phyloP scores from a whole-genome alignment of 2,329 filamentous ascomycete species.

The Fusarium armeniacum region DNA sequence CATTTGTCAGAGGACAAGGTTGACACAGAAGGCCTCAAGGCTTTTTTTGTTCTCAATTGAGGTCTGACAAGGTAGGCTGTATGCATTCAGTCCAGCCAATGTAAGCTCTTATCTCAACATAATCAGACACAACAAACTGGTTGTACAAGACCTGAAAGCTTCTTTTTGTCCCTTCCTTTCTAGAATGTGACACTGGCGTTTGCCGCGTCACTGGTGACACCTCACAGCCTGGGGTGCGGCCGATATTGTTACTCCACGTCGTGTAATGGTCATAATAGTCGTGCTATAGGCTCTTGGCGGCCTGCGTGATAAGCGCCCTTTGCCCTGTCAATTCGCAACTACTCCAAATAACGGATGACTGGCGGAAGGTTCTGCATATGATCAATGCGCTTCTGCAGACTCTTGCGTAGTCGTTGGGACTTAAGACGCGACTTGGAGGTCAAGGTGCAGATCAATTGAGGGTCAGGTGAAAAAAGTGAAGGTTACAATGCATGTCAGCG shows the following conservation, averaged over 20 bases:
- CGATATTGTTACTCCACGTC: not conserved
- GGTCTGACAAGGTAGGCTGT: constrained; percentile 5
- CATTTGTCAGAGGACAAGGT: not conserved
- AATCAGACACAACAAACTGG: not conserved
- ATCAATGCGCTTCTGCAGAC: constrained; percentile 23
- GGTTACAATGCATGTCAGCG: constrained; percentile 13
- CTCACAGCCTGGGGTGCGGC: not conserved
- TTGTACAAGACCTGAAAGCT: constrained; percentile 1
- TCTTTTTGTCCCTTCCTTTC: constrained; percentile 23
- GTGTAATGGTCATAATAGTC: constrained; percentile 6
- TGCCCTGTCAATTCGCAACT: constrained; percentile 21
- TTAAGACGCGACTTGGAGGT: constrained; percentile 1
- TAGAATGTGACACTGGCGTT: constrained; percentile 24
- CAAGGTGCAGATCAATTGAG: constrained; percentile 11
- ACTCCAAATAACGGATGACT: constrained; percentile 1
- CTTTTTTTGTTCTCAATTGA: constrained; percentile 13
- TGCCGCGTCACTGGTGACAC: constrained; percentile 6
- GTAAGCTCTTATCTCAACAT: not conserved
- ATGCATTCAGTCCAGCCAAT: not conserved
- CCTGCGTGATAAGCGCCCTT: constrained; percentile 14
- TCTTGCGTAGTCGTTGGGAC: constrained; percentile 3
- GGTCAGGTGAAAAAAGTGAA: constrained; percentile 27
- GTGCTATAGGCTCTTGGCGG: constrained; percentile 5
- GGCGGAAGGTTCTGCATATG: not conserved
- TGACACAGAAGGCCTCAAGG: constrained; percentile 2